Percentiles rank a stretch among this genome's conserved stretches.
Evolutionary conservation across 1,284 basidiomycete species (phyloP).

Genomic region (Trichosporon sp.): DNA sequence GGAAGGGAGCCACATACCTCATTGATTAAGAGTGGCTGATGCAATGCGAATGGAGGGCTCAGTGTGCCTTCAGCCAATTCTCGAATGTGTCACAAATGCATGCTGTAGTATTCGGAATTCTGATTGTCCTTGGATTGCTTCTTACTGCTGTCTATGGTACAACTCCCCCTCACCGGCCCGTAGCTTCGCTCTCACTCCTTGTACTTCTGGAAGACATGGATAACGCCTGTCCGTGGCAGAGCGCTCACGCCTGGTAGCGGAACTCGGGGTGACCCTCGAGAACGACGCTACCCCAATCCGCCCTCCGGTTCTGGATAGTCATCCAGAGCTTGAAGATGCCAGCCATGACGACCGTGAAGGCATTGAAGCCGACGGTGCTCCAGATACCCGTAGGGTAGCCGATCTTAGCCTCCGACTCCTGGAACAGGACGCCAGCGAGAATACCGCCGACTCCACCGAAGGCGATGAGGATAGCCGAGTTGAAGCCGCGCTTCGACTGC

Average conservation of each 20-base stretch:
- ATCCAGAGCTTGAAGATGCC: constrained; percentile 9
- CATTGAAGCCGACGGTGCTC: neutral
- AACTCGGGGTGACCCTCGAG: constrained; percentile 14
- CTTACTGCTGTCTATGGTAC: no score
- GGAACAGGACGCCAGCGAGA: constrained; percentile 23
- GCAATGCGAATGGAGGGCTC: no score
- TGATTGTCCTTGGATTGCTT: no score
- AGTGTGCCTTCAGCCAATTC: no score
- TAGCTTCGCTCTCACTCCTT: no score
- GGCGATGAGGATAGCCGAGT: constrained; percentile 44
- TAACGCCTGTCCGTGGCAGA: no score
- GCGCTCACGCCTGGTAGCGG: constrained; percentile 11
- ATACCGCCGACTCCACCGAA: constrained; percentile 50
- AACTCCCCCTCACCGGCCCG: no score
- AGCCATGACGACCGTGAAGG: constrained; percentile 1
- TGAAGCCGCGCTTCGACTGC: constrained; percentile 44
- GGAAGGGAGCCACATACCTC: no score
- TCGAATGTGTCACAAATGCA: no score
- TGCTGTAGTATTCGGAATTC: no score
- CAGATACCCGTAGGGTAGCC: constrained; percentile 15
- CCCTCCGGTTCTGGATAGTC: constrained; percentile 8
- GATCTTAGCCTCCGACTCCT: constrained; percentile 4
- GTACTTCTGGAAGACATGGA: no score
- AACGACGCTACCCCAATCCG: constrained; percentile 7
- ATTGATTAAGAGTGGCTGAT: no score